Evolutionary conservation across 2,329 filamentous ascomycete genomes (phyloP).

Genomic region (Fusarium azukiicola): DNA sequence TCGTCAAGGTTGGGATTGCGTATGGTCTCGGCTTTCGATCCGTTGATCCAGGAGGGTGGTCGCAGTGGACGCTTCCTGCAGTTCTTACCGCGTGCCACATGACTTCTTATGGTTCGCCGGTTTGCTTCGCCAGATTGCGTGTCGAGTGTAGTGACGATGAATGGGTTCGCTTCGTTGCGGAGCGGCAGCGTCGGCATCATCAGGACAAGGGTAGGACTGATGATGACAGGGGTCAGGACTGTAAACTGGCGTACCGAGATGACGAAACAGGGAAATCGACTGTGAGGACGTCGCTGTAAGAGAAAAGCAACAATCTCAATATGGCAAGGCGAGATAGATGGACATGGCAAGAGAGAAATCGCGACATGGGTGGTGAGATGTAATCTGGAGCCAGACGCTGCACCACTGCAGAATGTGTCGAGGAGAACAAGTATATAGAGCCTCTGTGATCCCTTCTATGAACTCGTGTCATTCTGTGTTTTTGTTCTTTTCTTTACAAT

Average conservation of each 20-base stretch:
- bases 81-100: slow-evolving; percentile 5
- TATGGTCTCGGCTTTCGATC: neutral
- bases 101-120: neutral
- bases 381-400: neutral
- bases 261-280: no score
- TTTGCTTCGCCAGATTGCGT: neutral
- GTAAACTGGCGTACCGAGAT: neutral
- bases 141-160: neutral
- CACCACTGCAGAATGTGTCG: neutral
- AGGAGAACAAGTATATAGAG: neutral
- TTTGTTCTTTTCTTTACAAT: neutral
- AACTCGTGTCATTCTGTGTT: rapidly evolving
- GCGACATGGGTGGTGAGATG: neutral
- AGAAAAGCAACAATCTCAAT: neutral
- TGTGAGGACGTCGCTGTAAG: neutral
- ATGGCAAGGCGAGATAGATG: neutral
- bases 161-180: neutral
- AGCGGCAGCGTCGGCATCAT: neutral
- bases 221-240: neutral
- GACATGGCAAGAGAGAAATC: neutral
- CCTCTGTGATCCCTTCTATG: neutral
- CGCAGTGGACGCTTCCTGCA: neutral
- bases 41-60: neutral
- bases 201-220: neutral
- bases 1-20: neutral